Base-by-base conservation (phyloP, 306 rosid genomes). In the Astragalus membranaceus region DNA sequence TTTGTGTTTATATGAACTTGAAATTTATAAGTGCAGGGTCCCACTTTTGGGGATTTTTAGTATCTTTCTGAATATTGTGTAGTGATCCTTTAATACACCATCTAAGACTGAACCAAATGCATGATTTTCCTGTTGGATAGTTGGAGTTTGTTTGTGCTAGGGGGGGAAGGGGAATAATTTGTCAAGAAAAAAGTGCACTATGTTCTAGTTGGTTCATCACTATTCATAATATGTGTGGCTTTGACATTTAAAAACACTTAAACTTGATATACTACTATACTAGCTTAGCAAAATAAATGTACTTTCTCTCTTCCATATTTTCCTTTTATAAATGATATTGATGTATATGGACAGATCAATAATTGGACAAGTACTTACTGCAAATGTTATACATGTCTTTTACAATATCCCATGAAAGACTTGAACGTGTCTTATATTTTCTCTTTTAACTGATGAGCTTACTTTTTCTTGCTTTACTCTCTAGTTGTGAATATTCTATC, bases 381-480 rank as follows among this genome's bases (percentile, higher is more conserved):
- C 69, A 47, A 48, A 60, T 64, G 4, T 47, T 58, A 23, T 49
- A 8, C 41, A 33, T 44, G 23, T 16, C 30, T 32, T 47, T 35
- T 56, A 12, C 42, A 48, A 48, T 57, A 16, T 13, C 26, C n/a
- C 37, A 26, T 37, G 56, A 64, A 48, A 36, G 12, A 10, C 52
- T 55, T 32, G 32, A 57, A n/a, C 9, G 41, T 14, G 44, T 49
- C 50, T 29, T 57, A 8, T 20, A 16, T 23, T 54, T 67, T 61
- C 37, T 51, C 29, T 26, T 49, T 61, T 8, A 5, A 64, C 17
- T 50, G 52, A 59, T 42, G 6, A 60, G 61, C 37, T 75, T 61
- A 35, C 48, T 12, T 67, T 56, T 32, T 50, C 72, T 62, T 39
- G 62, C 61, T 60, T 70, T 58, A 46, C 67, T 74, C 56, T 43